Evolutionary conservation across 257 asterid genomes (phyloP), one percentile per base, ranked within the genome.

Genomic region (Forsythia viridissima): DNA sequence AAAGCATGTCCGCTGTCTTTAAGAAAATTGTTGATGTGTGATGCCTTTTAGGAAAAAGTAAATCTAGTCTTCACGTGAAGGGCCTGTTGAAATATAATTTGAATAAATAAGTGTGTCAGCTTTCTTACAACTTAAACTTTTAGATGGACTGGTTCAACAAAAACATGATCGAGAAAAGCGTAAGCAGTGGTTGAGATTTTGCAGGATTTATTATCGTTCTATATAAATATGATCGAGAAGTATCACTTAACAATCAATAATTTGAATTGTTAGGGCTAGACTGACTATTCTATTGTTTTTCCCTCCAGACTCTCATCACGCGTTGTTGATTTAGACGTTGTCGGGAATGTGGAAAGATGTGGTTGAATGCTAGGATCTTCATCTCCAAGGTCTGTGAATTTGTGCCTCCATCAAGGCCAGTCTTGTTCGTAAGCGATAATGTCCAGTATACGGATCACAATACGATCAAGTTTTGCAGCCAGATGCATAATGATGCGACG

Each of bases 261-360:
- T n/a, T 43, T 5, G 44, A 44, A 3, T 69, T 42, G 24, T 68
- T 18, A 24, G n/a, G 20, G 67, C 5, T 21, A 52, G 37, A 59
- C 61, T 72, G 34, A 76, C 21, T 21, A 36, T 44, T 48, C 9
- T 41, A 41, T 66, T 76, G 68, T 52, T 34, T 73, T 79, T 20
- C 40, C 34, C 37, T 76, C 61, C 87, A 83, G 88, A 77, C 75
- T 65, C 75, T 46, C 68, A 73, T 30, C 18, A 41, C 75, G 57
- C 82, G 61, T 80, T 73, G 21, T 73, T 52, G 82, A 73, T 18
- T 57, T 65, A 61, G 79, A 80, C 74, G 70, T 70, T 21, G 72
- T 74, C 38, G 74, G 86, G 87, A 82, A 87, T 90, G 93, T 83
- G 30, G 91, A 85, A 85, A 82, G 89, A 89, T 90, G 96, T 72